A percentile compares a stretch with the other conserved stretches of the same genome.
These are phyloP conservation scores for Colletotrichum filicis DNA, from an alignment of 2,329 filamentous ascomycete genomes.

Conservation along the genomic window DNA sequence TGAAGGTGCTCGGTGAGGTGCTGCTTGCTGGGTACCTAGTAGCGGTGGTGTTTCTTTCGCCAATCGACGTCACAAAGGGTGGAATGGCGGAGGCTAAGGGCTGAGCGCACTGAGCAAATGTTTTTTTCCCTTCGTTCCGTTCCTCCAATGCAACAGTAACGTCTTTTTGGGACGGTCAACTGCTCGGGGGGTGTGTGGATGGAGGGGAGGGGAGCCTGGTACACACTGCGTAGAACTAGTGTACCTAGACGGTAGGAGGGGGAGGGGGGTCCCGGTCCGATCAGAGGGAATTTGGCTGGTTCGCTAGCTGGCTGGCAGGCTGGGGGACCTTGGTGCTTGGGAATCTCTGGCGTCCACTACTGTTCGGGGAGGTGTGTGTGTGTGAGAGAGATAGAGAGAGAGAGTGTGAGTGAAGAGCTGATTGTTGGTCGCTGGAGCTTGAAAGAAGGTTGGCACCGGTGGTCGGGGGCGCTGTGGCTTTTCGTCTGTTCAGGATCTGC, in stretches of 20 bases:
- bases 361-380: no score
- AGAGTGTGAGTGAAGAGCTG: no score
- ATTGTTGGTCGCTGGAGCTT: slow-evolving; percentile 1
- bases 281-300: slow-evolving; percentile 1
- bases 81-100: slow-evolving; percentile 10
- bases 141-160: background rate
- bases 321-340: background rate
- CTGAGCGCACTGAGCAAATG: slow-evolving; percentile 13
- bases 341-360: background rate
- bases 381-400: no score
- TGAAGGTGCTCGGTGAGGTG: background rate
- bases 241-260: background rate
- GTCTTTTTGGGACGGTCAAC: background rate
- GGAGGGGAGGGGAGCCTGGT: background rate
- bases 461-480: slow-evolving; percentile 14
- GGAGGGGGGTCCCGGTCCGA: background rate
- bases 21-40: background rate
- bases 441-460: slow-evolving; percentile 32
- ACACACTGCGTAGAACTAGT: no score
- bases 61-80: slow-evolving; percentile 31
- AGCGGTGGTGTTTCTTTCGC: slow-evolving; percentile 14
- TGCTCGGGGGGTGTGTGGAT: background rate
- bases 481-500: slow-evolving; percentile 10
- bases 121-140: background rate
- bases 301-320: background rate